Evolutionary conservation across 179 eudicot genomes (phyloP), one percentile per base, ranked within the genome.

Genomic region (Silene noctiflora): DNA sequence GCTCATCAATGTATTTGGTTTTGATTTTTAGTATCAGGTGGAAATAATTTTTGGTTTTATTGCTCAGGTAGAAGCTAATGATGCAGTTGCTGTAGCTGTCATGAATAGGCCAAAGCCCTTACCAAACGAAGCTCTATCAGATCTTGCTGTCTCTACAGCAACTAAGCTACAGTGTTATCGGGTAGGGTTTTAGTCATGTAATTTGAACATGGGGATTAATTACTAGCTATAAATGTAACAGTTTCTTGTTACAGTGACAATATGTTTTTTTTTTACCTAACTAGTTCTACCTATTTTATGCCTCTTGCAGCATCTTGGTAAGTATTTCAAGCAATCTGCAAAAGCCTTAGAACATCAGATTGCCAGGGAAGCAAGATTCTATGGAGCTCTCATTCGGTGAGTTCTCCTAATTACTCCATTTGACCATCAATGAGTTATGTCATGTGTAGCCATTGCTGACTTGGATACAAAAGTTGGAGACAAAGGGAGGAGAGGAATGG

Each of bases 371-470:
- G 96, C 93, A 59, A 88, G 96, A 89, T 94, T 94, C 80, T 94
- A 94, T 78, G 96, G 98, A 73, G 97, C 98, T 84, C 93, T 94
- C 63, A 94, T 94, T 75, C 88, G 98, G 98, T 94, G 76, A 81
- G 88, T 73, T 73, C 17, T 48, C 74, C 76, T 53, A 22, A 72
- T 53, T 53, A 53, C 59, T 53, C 19, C 59, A 14, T 53, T 14
- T 53, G 19, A 53, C 44, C 56, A 51, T 51, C n/a, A 51, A 13
- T 51, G 56, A 51, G 56, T 12, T 51, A 39, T 39, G 10, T 39
- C 44, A 39, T 8, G 44, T 7, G 44, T 39, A 10, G 44, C 44
- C 8, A 39, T 39, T 39, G 19, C 5, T 5, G 22, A 53, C 22
- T 21, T 19, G 72, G 27, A 39, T 65, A 65, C 69, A 29, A 65